Percentiles rank a stretch among this genome's conserved stretches.
phyloP scores from a whole-genome alignment of 139 green algal species.

The Trebouxia sp. region DNA sequence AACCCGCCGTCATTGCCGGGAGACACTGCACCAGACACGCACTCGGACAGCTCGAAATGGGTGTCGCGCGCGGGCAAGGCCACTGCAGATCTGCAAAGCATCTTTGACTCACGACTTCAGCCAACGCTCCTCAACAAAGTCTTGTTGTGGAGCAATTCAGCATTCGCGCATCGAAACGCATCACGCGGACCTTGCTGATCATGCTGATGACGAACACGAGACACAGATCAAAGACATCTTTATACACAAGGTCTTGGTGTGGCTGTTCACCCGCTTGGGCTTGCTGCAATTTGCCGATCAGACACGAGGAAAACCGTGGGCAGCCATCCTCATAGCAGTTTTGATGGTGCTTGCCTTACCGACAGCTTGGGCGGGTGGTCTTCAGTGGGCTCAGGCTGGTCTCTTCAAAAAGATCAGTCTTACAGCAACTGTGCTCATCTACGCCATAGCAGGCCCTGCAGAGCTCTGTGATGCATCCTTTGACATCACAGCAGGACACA shows the following conservation, averaged over 20 bases:
- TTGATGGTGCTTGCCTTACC: not conserved
- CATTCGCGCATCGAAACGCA: not conserved
- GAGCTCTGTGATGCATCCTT: conserved; percentile 42
- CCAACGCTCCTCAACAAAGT: not conserved
- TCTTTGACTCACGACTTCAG: not conserved
- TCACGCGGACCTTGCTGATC: too few species aligned
- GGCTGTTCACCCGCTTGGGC: not conserved
- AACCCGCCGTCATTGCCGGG: too few species aligned
- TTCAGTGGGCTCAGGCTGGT: not conserved
- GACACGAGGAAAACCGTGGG: not conserved
- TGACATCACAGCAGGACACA: conserved; percentile 44
- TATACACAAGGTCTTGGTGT: not conserved
- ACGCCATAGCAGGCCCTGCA: conserved; percentile 45
- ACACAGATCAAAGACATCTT: not conserved
- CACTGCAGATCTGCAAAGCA: not conserved
- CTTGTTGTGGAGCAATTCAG: not conserved
- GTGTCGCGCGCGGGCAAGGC: too few species aligned
- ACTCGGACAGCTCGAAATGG: too few species aligned
- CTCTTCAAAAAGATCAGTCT: not conserved
- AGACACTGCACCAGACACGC: too few species aligned
- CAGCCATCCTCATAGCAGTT: conserved; percentile 16
- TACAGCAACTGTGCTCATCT: conserved; percentile 37
- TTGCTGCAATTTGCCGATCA: conserved; percentile 17
- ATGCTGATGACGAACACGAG: not conserved
- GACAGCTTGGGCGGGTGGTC: conserved; percentile 10